Base-by-base conservation (phyloP, 2,329 filamentous ascomycete species). In the Claviceps quebecensis region DNA sequence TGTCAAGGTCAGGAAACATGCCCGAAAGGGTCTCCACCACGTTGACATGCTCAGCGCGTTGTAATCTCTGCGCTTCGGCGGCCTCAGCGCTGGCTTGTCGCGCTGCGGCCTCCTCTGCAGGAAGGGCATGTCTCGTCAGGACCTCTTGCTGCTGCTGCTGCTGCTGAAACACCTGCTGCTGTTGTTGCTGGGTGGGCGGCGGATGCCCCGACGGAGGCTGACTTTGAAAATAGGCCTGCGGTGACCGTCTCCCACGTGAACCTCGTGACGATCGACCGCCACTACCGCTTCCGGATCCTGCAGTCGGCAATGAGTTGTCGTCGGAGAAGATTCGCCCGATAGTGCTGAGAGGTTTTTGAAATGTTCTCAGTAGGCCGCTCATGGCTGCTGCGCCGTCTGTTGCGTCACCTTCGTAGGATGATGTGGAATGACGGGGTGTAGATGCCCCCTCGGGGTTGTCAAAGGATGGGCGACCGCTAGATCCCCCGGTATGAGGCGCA, bases 1-100 rank as follows among this genome's bases (percentile, higher is more conserved):
- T 81, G 66, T 98, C 93, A 48, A 98, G 72, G 63, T 94, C 89
- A 1, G 93, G 93, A 65, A 98, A 98, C 93, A 98, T 98, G 59
- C 88, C 86, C 47, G 87, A 83, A 52, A 98, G 71, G 38, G 93
- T 97, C 69, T 97, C 93, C 2, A 97, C 91, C 7, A 98, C 83
- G 59, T 89, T 91, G 50, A 80, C 75, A 67, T 97, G 90, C 72
- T 98, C 93, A 51, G 84, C 83, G 38, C 82, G 76, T 58, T 93
- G 83, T 54, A 97, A 80, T 16, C 86, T 76, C 57, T 89, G 80
- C 7, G 91, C 91, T 65, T 98, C 87, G 9, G 91, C 91, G 6
- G 80, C 80, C 66, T 97, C 91, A 1, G 87, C 89, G 58, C 86
- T 94, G 1, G 91, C 91, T 68, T 97, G 91, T 48, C 88, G 76